Percentiles rank a stretch among this genome's conserved stretches.
These are phyloP conservation scores for Capillidium heterosporum DNA, from an alignment of 371 early-diverging fungal species.

Conservation along the genomic window DNA sequence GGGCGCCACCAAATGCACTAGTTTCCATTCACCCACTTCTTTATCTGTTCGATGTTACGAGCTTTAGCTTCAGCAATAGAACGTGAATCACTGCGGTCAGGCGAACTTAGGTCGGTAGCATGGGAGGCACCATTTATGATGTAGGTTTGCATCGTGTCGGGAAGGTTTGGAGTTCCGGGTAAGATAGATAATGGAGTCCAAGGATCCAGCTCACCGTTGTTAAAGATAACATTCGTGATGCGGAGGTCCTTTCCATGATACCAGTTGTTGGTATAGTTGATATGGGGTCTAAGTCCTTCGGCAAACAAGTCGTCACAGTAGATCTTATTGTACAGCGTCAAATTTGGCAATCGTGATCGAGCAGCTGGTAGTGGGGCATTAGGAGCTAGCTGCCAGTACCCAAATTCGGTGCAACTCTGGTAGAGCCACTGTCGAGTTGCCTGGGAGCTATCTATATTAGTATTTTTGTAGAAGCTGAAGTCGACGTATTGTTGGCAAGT, in stretches of 20 bases:
- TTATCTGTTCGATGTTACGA: no score
- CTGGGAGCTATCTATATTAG: no score
- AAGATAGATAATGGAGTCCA: constrained; percentile 1
- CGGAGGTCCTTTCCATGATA: background rate
- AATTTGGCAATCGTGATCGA: background rate
- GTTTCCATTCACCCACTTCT: no score
- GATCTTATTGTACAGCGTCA: background rate
- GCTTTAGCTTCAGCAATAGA: background rate
- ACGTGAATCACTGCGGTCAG: background rate
- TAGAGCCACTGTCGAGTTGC: background rate
- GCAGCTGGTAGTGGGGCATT: background rate
- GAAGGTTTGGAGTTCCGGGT: no score
- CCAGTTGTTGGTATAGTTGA: background rate
- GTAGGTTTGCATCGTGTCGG: background rate
- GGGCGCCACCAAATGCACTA: no score
- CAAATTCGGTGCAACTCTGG: background rate
- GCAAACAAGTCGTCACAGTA: background rate
- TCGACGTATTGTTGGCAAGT: background rate
- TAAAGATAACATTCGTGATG: background rate
- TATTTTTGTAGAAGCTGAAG: background rate
- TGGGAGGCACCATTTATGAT: constrained; percentile 1
- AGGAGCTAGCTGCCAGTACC: constrained; percentile 3
- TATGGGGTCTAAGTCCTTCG: background rate
- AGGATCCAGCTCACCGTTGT: background rate
- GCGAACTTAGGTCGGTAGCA: background rate